phyloP scores from a whole-genome alignment of 768 basidiomycete species.

The Boletus huronensis region DNA sequence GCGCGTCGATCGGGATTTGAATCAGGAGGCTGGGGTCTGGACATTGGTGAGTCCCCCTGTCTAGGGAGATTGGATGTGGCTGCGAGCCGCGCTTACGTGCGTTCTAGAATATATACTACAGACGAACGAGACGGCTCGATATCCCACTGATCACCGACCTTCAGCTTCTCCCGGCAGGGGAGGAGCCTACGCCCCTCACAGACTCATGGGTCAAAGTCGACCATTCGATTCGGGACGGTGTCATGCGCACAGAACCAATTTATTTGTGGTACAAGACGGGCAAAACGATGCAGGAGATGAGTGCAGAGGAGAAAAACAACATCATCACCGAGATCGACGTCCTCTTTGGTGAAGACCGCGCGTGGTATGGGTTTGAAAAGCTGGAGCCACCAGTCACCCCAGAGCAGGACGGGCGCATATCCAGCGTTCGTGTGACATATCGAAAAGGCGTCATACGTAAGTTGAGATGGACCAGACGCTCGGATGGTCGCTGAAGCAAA shows the following conservation, averaged over 20 bases:
- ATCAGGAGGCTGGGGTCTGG: conserved; percentile 56
- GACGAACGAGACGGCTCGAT: conserved; percentile 80
- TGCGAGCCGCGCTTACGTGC: not conserved
- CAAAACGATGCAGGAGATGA: conserved; percentile 62
- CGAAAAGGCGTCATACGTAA: conserved; percentile 73
- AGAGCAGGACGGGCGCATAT: conserved; percentile 36
- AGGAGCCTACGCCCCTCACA: conserved; percentile 43
- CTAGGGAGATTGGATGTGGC: not conserved
- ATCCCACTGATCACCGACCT: conserved; percentile 77
- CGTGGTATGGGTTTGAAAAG: conserved; percentile 86
- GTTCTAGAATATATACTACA: conserved; percentile 67
- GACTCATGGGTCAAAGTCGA: conserved; percentile 63
- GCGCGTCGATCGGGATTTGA: conserved; percentile 77
- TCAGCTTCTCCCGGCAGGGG: conserved; percentile 54
- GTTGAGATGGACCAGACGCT: conserved; percentile 19
- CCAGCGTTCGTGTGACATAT: conserved; percentile 62
- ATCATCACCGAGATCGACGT: conserved; percentile 93
- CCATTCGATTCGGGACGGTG: conserved; percentile 62
- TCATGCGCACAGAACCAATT: conserved; percentile 51
- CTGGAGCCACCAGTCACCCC: conserved; percentile 57
- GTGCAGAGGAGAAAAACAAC: conserved; percentile 49
- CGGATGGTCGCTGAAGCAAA: not conserved
- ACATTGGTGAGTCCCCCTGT: conserved; percentile 49
- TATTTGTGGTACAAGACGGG: conserved; percentile 78
- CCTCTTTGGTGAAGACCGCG: conserved; percentile 75